Evolutionary conservation across 2,329 filamentous ascomycete species (phyloP).

Genomic region (Arthrobotrys iridis): DNA sequence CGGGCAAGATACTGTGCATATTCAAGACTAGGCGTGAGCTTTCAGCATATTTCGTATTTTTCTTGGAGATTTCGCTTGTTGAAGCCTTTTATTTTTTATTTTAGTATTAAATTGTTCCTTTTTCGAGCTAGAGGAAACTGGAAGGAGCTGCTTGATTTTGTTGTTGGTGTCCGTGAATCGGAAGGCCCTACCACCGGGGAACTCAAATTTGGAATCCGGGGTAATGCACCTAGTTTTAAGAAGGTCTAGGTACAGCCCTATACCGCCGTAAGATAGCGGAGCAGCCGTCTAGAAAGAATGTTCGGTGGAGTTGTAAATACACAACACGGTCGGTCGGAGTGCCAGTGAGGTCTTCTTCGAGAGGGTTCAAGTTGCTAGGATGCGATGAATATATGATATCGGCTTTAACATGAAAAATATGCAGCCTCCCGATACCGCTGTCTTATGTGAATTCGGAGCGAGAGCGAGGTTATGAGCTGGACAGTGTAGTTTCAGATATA

Average conservation of each 20-base stretch:
- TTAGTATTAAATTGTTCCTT: too few species aligned
- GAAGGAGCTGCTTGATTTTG: background rate
- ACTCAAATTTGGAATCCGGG: slow-evolving; percentile 8
- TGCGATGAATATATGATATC: background rate
- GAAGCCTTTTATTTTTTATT: too few species aligned
- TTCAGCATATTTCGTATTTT: background rate
- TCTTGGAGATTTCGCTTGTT: background rate
- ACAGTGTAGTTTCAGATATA: too few species aligned
- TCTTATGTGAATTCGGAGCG: background rate
- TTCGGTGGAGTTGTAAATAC: too few species aligned
- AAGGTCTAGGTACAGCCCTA: background rate
- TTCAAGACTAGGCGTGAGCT: slow-evolving; percentile 7
- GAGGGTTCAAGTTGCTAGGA: background rate
- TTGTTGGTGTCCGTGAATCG: slow-evolving; percentile 5
- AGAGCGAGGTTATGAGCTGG: background rate
- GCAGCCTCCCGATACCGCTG: background rate
- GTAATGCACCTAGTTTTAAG: slow-evolving; percentile 4
- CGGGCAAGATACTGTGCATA: slow-evolving; percentile 2
- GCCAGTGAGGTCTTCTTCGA: background rate
- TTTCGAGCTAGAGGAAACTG: too few species aligned
- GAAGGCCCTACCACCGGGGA: background rate
- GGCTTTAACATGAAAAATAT: background rate
- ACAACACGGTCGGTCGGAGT: background rate
- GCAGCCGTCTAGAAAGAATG: background rate
- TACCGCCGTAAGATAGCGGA: background rate